Evolutionary conservation across 192 early-diverging fungal genomes (phyloP), one percentile per base, ranked within the genome.

Genomic region (Coemansia sp.): DNA sequence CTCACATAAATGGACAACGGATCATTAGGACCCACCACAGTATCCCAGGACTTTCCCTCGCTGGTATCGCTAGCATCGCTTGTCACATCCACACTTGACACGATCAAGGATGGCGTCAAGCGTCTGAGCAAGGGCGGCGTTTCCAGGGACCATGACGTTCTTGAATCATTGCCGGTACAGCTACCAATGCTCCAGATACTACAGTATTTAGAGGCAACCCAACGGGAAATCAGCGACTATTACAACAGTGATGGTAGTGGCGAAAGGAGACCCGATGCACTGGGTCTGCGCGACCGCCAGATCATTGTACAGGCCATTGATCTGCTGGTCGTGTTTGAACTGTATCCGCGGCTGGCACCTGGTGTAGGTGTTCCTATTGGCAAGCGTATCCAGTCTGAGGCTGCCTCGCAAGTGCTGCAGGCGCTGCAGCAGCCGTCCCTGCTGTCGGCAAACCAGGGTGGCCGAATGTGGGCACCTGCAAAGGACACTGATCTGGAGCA

Each of bases 301-400:
- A 64, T 67, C 14, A 70, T 79, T 0, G 54, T 63, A 3, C 70
- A 79, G 42, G 70, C 67, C 9, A 10, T 79, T 11, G 76, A 79
- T 42, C 28, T 79, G 6, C 36, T 79, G 14, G 10, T 79, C 17
- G 19, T 73, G 11, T 79, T 79, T 31, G 76, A 72, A 33, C 56
- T 92, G 11, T 83, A 85, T 56, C 92, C 92, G 1, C 83, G 80
- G 30, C 69, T 91, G 23, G 60, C 85, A 20, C 82, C 82, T 0
- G 89, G 88, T 14, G 86, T 91, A 0, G 92, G 91, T 1, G 75
- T 92, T 23, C 59, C 59, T 2, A 15, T 55, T 20, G 30, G 27
- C n/a, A 60, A 54, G 23, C 48, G 65, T 4, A 3, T 86, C 3
- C 68, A 81, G 33, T 89, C 85, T n/a, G 57, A 74, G 6, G 70